A percentile compares a stretch with the other conserved stretches of the same genome.
phyloP scores from a whole-genome alignment of 1,284 basidiomycete species.

The Schizophyllum amplum region DNA sequence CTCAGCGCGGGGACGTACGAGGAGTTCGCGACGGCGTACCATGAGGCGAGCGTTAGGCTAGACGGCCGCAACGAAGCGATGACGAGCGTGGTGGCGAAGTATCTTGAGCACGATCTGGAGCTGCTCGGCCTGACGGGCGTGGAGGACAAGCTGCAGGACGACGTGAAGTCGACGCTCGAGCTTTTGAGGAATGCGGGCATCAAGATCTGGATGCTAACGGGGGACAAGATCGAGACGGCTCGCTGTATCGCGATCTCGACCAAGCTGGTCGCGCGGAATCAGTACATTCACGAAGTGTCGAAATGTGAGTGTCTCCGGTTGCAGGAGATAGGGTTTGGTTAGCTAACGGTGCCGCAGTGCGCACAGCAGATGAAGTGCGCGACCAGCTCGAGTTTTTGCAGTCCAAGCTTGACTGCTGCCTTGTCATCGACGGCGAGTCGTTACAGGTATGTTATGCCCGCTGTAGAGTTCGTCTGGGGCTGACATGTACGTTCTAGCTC shows the following conservation, averaged over 20 bases:
- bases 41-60: slow-evolving; percentile 68
- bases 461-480: not conserved
- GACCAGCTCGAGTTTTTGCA: slow-evolving; percentile 93
- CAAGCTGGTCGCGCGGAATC: slow-evolving; percentile 91
- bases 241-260: slow-evolving; percentile 97
- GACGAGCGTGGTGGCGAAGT: slow-evolving; percentile 63
- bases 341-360: slow-evolving; percentile 52
- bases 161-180: slow-evolving; percentile 92
- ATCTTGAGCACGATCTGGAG: slow-evolving; percentile 87
- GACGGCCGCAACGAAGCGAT: slow-evolving; percentile 82
- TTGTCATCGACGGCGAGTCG: slow-evolving; percentile 98
- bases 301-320: slow-evolving; percentile 56
- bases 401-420: slow-evolving; percentile 92
- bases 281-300: slow-evolving; percentile 96
- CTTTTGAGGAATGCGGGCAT: slow-evolving; percentile 92
- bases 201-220: slow-evolving; percentile 99
- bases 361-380: slow-evolving; percentile 74
- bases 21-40: slow-evolving; percentile 72
- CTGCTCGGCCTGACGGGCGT: slow-evolving; percentile 93
- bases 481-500: slow-evolving; percentile 41
- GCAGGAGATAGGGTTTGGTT: not conserved
- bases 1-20: slow-evolving; percentile 65
- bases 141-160: slow-evolving; percentile 97
- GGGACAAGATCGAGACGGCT: slow-evolving; percentile 99
- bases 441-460: slow-evolving; percentile 57